Evolutionary conservation across 169 alveolate genomes (phyloP), one percentile per base, ranked within the genome.

Genomic region (Cryptosporidium felis): DNA sequence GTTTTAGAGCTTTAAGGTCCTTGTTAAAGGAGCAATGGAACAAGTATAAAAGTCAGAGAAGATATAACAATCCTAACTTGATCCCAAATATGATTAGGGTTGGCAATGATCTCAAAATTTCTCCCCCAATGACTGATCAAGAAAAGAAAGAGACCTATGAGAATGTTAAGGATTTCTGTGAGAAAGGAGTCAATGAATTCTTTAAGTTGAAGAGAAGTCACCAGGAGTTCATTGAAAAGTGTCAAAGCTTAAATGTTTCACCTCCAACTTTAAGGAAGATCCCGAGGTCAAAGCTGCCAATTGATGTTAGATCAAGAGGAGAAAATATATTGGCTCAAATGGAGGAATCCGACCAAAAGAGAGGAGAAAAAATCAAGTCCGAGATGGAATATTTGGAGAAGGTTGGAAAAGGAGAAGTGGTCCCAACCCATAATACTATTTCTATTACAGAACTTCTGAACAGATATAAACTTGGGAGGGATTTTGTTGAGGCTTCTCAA

Each of bases 291-390:
- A 74, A 32, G 51, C 21, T 74, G 5, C 85, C 85, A 4, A 74
- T 18, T 38, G 85, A 74, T 53, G 59, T 74, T 16, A 53, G 85
- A 38, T 49, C 38, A 23, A 51, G 85, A 74, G 85, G 85, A 23
- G 85, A 74, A 53, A 56, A 34, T 5, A 74, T 74, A 42, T 26
- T 74, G 14, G 38, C 67, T 53, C 21, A 49, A 38, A 38, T 74
- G 60, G 63, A 65, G 32, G 62, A 65, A 32, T n/a, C n/a, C 6
- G 81, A 65, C 23, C 34, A 65, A 5, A 65, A 45, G 36, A 65
- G 81, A 30, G 34, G n/a, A 26, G 85, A 74, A 34, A 67, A 44
- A 38, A 41, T 23, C 16, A 44, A 74, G 44, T 26, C 3, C n/a
- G 56, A 38, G 21, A 74, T 28, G 18, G 60, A 34, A 16, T 36